phyloP scores from a whole-genome alignment of 1,284 basidiomycete species.

The Trichosporon asahii region DNA sequence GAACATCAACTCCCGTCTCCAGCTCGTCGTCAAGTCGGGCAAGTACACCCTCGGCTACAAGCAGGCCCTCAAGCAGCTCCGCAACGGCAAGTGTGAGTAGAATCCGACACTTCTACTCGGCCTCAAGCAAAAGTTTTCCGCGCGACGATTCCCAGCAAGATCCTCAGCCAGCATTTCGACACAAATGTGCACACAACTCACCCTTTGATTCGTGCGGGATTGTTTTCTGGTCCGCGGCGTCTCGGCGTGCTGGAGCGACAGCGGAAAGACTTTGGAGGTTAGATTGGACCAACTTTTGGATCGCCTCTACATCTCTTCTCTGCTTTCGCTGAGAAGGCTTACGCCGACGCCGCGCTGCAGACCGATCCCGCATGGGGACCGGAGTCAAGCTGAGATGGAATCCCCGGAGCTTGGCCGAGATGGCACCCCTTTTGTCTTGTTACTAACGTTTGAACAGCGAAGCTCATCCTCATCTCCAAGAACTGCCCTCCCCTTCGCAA shows the following conservation, averaged over 20 bases:
- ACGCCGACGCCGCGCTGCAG: not conserved
- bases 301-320: not conserved
- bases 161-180: not conserved
- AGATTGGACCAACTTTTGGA: not conserved
- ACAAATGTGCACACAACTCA: not conserved
- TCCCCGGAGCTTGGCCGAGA: conserved; percentile 69
- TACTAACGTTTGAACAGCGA: conserved; percentile 61
- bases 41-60: conserved; percentile 89
- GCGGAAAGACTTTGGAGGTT: not conserved
- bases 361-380: conserved; percentile 6
- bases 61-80: conserved; percentile 96
- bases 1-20: conserved; percentile 91
- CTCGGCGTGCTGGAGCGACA: not conserved
- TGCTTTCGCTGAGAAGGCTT: too few relatives aligned
- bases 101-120: conserved; percentile 13
- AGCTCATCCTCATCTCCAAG: conserved; percentile 97
- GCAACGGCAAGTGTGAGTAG: conserved; percentile 89
- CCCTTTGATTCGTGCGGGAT: not conserved
- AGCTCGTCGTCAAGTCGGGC: conserved; percentile 94
- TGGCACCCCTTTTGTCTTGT: conserved; percentile 64
- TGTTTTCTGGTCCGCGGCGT: not conserved
- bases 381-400: conserved; percentile 11
- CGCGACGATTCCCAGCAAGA: not conserved
- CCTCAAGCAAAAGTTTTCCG: not conserved
- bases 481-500: conserved; percentile 99